Evolutionary conservation across 2,329 filamentous ascomycete genomes (phyloP).

Genomic region (Microsporum audouinii): DNA sequence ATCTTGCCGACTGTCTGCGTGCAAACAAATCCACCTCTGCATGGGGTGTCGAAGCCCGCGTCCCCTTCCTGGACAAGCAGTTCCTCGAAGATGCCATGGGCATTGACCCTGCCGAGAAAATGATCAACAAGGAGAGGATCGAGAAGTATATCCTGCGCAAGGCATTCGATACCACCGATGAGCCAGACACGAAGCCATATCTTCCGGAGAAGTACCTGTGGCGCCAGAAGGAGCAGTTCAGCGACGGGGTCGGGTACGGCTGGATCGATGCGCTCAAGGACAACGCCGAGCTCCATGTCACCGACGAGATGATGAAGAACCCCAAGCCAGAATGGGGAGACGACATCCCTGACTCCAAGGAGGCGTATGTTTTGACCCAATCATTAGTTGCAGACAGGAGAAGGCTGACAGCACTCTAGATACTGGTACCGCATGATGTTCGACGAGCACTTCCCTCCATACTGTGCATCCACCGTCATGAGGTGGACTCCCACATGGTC

Average conservation of each 20-base stretch:
- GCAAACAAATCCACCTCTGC: conserved; percentile 99
- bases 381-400: not conserved
- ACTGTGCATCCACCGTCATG: conserved; percentile 86
- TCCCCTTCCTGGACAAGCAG: conserved; percentile 94
- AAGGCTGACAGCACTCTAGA: conserved; percentile 28
- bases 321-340: conserved; percentile 90
- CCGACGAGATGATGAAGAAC: conserved; percentile 97
- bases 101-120: conserved; percentile 88
- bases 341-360: conserved; percentile 92
- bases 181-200: conserved; percentile 70
- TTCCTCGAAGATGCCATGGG: conserved; percentile 91
- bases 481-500: conserved; percentile 97
- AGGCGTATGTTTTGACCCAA: conserved; percentile 55
- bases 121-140: conserved; percentile 79
- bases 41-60: conserved; percentile 94
- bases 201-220: conserved; percentile 93
- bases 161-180: conserved; percentile 86
- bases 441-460: conserved; percentile 91
- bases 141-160: conserved; percentile 98
- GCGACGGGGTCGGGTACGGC: conserved; percentile 93
- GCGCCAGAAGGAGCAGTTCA: conserved; percentile 99
- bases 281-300: conserved; percentile 76
- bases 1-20: conserved; percentile 88
- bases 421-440: conserved; percentile 99
- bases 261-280: conserved; percentile 99